Evolutionary conservation across 179 eudicot genomes (phyloP).

Genomic region (Vitellaria paradoxa): DNA sequence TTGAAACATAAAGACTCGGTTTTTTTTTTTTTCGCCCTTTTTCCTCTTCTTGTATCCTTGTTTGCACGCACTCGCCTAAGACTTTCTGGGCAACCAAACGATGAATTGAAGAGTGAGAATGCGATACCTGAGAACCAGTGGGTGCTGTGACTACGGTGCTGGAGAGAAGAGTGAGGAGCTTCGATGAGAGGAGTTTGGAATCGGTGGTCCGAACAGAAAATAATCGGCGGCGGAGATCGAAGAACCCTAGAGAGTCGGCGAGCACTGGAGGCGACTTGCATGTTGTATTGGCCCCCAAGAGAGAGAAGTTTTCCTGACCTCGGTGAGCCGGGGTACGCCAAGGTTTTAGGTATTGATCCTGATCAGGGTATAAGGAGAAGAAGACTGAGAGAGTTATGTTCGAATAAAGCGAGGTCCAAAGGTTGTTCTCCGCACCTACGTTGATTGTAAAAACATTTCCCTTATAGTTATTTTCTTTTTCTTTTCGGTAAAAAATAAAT

Average conservation of each 20-base stretch:
- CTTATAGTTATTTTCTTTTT: not conserved
- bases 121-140: conserved; percentile 14
- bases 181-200: conserved; percentile 3
- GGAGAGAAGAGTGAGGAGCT: conserved; percentile 6
- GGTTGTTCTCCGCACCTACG: not conserved
- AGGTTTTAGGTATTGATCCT: not conserved
- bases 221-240: conserved; percentile 10
- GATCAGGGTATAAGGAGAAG: not conserved
- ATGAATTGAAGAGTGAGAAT: not conserved
- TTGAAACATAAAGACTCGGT: not conserved
- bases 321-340: not conserved
- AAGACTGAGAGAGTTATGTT: not conserved
- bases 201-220: conserved; percentile 12
- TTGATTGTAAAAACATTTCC: not conserved
- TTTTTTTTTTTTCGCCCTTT: not conserved
- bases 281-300: not conserved
- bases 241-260: conserved; percentile 18
- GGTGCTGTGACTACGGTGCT: conserved; percentile 5
- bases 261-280: conserved; percentile 16
- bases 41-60: not conserved
- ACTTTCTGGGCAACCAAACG: not conserved
- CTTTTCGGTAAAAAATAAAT: too few species aligned
- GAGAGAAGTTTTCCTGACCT: not conserved
- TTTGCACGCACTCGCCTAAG: not conserved
- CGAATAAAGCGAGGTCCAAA: conserved; percentile 4